Percentiles rank a stretch among this genome's conserved stretches.
Evolutionary conservation across 192 early-diverging fungal species (phyloP).

Genomic region (Kickxella alabastrina): DNA sequence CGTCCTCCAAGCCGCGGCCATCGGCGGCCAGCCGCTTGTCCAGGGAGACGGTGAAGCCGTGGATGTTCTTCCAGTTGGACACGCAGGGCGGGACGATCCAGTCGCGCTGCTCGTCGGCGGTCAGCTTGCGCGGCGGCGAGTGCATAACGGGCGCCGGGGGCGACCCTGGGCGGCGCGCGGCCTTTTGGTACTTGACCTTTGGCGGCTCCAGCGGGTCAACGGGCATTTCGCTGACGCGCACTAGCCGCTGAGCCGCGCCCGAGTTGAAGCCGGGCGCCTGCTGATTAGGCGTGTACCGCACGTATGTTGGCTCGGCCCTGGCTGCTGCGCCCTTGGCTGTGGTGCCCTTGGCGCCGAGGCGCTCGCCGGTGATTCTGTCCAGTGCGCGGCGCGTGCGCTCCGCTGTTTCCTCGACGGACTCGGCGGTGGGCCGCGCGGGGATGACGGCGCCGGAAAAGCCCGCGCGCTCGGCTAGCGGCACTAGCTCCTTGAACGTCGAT

Average conservation of each 20-base stretch:
- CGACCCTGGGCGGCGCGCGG: slow-evolving; percentile 78
- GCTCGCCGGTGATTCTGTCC: slow-evolving; percentile 81
- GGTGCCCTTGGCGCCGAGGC: slow-evolving; percentile 67
- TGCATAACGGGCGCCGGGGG: slow-evolving; percentile 98
- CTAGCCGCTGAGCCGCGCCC: slow-evolving; percentile 82
- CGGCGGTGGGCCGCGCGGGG: slow-evolving; percentile 72
- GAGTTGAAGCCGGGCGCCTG: slow-evolving; percentile 64
- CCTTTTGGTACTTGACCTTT: slow-evolving; percentile 86
- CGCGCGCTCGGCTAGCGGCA: slow-evolving; percentile 63
- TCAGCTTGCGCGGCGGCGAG: slow-evolving; percentile 94
- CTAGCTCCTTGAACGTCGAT: slow-evolving; percentile 76
- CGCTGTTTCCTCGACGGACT: slow-evolving; percentile 71
- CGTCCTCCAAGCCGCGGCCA: slow-evolving; percentile 90
- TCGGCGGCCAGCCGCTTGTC: slow-evolving; percentile 98
- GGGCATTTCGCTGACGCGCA: slow-evolving; percentile 91
- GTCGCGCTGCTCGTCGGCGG: slow-evolving; percentile 92
- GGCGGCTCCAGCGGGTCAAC: slow-evolving; percentile 97
- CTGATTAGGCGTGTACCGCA: slow-evolving; percentile 87
- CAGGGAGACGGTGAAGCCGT: slow-evolving; percentile 97
- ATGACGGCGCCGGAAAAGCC: slow-evolving; percentile 63
- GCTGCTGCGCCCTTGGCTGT: slow-evolving; percentile 56
- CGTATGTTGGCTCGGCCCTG: slow-evolving; percentile 72
- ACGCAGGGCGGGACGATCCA: slow-evolving; percentile 99
- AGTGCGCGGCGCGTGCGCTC: slow-evolving; percentile 88
- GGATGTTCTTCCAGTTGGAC: slow-evolving; percentile 99